Evolutionary conservation across 306 rosid species (phyloP).

Genomic region (Trifolium repens): DNA sequence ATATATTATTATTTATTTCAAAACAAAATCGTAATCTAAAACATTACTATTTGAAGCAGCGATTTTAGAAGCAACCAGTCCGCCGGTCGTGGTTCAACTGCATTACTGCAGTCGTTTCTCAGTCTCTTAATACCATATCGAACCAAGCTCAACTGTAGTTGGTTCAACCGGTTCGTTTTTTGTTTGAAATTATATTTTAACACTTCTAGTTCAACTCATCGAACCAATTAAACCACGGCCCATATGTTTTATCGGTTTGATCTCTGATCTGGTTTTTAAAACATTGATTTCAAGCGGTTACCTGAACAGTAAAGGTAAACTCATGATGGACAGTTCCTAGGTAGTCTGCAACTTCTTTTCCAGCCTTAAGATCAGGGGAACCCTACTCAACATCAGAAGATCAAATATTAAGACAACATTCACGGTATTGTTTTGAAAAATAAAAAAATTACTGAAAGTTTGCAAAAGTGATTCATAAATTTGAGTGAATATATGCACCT

Average conservation of each 20-base stretch:
- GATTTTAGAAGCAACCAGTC: not conserved
- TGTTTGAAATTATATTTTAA: too few species aligned
- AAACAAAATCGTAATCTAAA: not conserved
- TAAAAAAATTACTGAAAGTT: not conserved
- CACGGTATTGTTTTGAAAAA: not conserved
- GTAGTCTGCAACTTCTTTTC: constrained; percentile 88
- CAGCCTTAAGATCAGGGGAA: constrained; percentile 98
- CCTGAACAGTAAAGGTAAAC: constrained; percentile 89
- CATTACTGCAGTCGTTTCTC: too few species aligned
- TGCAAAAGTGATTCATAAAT: not conserved
- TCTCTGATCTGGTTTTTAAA: not conserved
- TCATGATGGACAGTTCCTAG: constrained; percentile 94
- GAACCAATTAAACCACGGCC: not conserved
- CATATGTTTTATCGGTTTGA: not conserved
- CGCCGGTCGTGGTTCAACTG: too few species aligned
- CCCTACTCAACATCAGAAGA: constrained; percentile 58
- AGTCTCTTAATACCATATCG: too few species aligned
- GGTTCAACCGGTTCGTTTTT: not conserved
- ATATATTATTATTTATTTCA: constrained; percentile 5
- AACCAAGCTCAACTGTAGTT: too few species aligned
- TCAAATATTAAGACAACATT: constrained; percentile 17
- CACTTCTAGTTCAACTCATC: not conserved
- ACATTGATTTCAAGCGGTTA: constrained; percentile 1
- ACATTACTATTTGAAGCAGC: not conserved
- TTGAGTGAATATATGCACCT: constrained; percentile 47